Base-by-base conservation (phyloP, 2,329 filamentous ascomycete genomes). In the Xylariaceae sp. region DNA sequence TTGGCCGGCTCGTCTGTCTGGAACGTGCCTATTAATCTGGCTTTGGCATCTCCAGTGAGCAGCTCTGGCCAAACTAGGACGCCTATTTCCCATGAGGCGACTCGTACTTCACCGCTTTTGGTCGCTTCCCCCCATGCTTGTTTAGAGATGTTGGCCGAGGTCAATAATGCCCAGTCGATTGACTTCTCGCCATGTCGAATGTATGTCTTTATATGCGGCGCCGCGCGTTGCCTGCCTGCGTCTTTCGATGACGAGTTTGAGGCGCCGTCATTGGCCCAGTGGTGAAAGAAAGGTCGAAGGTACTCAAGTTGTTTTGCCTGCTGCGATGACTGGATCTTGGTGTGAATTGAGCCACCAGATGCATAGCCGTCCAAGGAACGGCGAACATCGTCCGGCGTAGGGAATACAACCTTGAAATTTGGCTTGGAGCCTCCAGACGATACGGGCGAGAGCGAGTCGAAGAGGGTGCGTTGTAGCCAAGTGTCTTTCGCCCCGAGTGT, bases 171-270 rank as follows among this genome's bases (percentile, higher is more conserved):
- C 92, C 91, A 96, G 64, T 94, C 88, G 38, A 95, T 84, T 0
- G 62, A 66, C 16, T 72, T 63, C n/a, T 67, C 59, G 48, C 73
- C 71, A 59, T 79, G 91, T 5, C 88, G 82, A 42, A 92, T 84
- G 63, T 94, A 96, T 0, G 90, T 96, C 68, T 96, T 96, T 66
- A 96, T 88, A 61, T 96, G 91, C 0, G 91, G 91, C 1, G 90
- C 89, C 16, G 90, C 90, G 31, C 83, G 77, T 44, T 81, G 75
- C 48, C 88, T 76, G 1, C 86, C 84, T 9, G 82, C 80, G 54
- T 87, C 76, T 6, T 63, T 65, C 1, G 14, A 42, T 16, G 40
- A 11, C 17, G 14, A 39, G 4, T 9, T 13, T 12, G 60, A 47
- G 1, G 64, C 54, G 10, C 70, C 68, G 56, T 88, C 83, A 39